phyloP scores from a whole-genome alignment of 108 stramenopile genomes.

The Fragilaria crotonensis region DNA sequence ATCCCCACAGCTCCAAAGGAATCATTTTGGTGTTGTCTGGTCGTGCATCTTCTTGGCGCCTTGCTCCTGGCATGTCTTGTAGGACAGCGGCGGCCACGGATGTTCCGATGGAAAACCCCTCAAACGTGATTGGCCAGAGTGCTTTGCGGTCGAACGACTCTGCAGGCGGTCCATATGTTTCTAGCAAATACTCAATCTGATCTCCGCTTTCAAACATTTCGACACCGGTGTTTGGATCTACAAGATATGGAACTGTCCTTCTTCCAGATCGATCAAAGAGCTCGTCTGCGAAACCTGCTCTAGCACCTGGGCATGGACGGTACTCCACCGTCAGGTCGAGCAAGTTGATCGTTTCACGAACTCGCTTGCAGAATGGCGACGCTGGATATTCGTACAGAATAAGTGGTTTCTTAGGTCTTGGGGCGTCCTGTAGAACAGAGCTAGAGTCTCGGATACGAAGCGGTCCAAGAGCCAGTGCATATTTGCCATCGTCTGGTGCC shows the following conservation, averaged over 20 bases:
- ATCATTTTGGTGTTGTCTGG: conserved; percentile 70
- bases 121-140: conserved; percentile 57
- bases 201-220: conserved; percentile 72
- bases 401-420: conserved; percentile 49
- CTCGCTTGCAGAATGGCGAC: conserved; percentile 81
- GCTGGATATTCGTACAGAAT: conserved; percentile 87
- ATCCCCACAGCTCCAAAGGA: conserved; percentile 77
- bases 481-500: conserved; percentile 26
- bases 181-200: conserved; percentile 75
- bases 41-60: conserved; percentile 42
- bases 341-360: conserved; percentile 78
- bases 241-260: conserved; percentile 61
- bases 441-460: conserved; percentile 60
- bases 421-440: conserved; percentile 36
- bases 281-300: conserved; percentile 36
- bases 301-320: conserved; percentile 61
- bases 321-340: conserved; percentile 76
- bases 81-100: conserved; percentile 40
- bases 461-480: conserved; percentile 53
- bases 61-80: conserved; percentile 40
- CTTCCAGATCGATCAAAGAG: conserved; percentile 35
- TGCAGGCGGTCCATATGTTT: conserved; percentile 66
- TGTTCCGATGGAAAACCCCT: conserved; percentile 46
- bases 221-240: conserved; percentile 66
- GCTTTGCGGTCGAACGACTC: conserved; percentile 50